phyloP scores from a whole-genome alignment of 2,329 filamentous ascomycete genomes.

The Pseudogymnoascus sp. region DNA sequence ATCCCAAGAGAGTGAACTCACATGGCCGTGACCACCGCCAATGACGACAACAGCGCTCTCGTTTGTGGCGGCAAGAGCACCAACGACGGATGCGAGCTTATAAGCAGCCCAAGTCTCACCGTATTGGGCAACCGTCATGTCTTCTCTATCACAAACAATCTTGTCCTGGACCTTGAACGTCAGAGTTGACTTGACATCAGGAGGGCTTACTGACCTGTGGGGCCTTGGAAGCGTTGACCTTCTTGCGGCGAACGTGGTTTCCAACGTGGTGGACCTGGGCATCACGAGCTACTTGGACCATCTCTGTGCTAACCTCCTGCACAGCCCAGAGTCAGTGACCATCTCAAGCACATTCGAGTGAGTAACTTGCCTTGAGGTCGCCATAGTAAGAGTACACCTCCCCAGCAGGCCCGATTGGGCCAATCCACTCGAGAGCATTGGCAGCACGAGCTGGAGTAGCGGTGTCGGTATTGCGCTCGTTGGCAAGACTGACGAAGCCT shows the following conservation, averaged over 20 bases:
- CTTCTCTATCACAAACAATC: constrained; percentile 3
- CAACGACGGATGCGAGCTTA: constrained; percentile 5
- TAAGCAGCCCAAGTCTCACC: constrained; percentile 8
- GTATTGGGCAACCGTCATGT: background rate
- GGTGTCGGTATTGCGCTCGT: background rate
- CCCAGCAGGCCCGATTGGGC: background rate
- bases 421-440: background rate
- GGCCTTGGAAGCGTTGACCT: background rate
- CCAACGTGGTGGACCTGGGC: constrained; percentile 5
- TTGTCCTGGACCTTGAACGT: background rate
- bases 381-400: constrained; percentile 3
- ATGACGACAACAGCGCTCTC: background rate
- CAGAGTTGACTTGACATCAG: background rate
- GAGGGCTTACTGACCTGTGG: background rate
- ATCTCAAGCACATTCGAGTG: background rate
- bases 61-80: background rate
- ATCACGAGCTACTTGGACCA: background rate
- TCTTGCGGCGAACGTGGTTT: background rate
- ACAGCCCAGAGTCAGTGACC: background rate
- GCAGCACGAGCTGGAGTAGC: background rate
- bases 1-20: background rate
- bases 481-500: background rate
- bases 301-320: background rate
- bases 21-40: background rate
- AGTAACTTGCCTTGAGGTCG: background rate